Conservation (phyloP, 202 grass and related monocot species). For the Cymbopogon flexuosus region DNA sequence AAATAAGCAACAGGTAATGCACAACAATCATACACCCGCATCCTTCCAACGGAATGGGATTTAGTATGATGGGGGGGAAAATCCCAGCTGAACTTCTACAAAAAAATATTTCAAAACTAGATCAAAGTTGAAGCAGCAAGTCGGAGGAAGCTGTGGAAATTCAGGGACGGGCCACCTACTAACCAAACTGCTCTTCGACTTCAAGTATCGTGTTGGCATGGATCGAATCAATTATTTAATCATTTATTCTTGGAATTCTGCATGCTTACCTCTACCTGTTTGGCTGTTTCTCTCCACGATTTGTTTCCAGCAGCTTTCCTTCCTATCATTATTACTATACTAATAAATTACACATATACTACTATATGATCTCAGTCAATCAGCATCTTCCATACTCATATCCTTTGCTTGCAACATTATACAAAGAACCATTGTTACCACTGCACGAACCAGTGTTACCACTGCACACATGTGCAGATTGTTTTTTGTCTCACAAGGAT, state of each 20-base stretch:
- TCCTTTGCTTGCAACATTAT: not conserved
- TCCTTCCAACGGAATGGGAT: not conserved
- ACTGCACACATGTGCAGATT: too few relatives aligned
- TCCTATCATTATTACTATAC: not conserved
- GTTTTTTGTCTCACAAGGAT: too few relatives aligned
- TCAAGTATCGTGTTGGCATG: not conserved
- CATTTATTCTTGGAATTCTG: not conserved
- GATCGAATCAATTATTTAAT: not conserved
- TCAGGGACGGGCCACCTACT: not conserved
- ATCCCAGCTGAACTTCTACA: not conserved
- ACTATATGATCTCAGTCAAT: not conserved
- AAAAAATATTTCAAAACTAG: not conserved
- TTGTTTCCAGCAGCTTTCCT: not conserved
- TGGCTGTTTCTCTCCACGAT: too few relatives aligned
- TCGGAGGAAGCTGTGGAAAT: not conserved
- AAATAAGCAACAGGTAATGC: not conserved
- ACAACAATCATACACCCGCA: not conserved
- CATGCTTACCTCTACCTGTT: too few relatives aligned
- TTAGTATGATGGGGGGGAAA: not conserved
- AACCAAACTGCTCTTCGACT: not conserved
- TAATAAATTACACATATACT: not conserved
- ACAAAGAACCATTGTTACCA: not conserved
- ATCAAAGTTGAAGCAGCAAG: not conserved
- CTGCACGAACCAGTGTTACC: too few relatives aligned
- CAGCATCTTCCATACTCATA: not conserved